Evolutionary conservation across 148 eudicot genomes (phyloP).

Genomic region (Talinum fruticosum): DNA sequence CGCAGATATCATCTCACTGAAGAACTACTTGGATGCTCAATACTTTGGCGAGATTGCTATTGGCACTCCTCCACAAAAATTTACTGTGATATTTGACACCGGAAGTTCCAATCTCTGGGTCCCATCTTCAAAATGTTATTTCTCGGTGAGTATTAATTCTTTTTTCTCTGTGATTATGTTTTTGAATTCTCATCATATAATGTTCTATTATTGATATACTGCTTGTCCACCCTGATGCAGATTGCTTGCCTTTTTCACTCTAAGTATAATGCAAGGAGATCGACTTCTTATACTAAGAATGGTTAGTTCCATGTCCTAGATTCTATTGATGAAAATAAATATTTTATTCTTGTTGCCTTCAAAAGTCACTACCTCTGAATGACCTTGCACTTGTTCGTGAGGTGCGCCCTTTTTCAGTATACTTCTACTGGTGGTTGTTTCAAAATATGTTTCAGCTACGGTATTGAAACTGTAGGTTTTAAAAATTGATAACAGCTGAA

Average conservation of each 20-base stretch:
- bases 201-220: slow-evolving; percentile 13
- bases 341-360: not conserved
- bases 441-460: not conserved
- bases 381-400: not conserved
- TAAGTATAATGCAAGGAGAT: slow-evolving; percentile 75
- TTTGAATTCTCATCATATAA: not conserved
- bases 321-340: not conserved
- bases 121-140: slow-evolving; percentile 78
- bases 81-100: slow-evolving; percentile 85
- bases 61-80: slow-evolving; percentile 85
- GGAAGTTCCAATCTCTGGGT: slow-evolving; percentile 96
- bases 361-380: not conserved
- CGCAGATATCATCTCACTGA: slow-evolving; percentile 52
- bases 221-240: slow-evolving; percentile 33
- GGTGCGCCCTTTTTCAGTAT: not conserved
- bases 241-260: slow-evolving; percentile 76
- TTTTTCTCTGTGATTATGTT: not conserved
- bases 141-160: slow-evolving; percentile 63
- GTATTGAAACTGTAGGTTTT: not conserved
- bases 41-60: slow-evolving; percentile 89
- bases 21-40: slow-evolving; percentile 86
- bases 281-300: slow-evolving; percentile 65
- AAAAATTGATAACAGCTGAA: not conserved
- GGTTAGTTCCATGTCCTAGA: slow-evolving; percentile 35
- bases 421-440: not conserved